phyloP scores from a whole-genome alignment of 2,329 filamentous ascomycete species.

The Diaporthe velutina region DNA sequence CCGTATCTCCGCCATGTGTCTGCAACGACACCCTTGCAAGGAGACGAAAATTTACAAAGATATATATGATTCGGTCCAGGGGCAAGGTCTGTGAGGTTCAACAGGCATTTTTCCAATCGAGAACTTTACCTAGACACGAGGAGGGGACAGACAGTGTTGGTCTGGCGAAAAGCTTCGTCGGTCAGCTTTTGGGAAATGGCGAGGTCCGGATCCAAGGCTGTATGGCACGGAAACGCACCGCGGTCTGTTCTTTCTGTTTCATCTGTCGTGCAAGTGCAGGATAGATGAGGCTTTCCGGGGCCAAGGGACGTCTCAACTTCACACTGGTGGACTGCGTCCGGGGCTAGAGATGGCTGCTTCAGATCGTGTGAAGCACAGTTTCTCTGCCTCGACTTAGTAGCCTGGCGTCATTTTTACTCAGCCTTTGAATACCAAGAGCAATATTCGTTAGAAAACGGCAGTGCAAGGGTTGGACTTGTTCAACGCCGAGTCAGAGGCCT shows the following conservation, averaged over 20 bases:
- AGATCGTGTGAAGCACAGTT: neutral
- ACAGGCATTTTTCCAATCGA: neutral
- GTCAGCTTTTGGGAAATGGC: neutral
- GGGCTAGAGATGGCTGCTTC: neutral
- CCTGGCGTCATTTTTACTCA: neutral
- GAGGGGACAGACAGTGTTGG: neutral
- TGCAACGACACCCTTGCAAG: constrained; percentile 1
- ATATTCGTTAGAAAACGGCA: neutral
- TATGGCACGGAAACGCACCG: neutral
- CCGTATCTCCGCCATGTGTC: neutral
- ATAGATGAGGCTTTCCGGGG: neutral
- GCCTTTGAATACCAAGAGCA: neutral
- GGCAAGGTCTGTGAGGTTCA: neutral
- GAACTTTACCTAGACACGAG: neutral
- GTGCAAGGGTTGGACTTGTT: neutral
- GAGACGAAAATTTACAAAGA: neutral
- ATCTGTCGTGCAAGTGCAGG: constrained; percentile 6
- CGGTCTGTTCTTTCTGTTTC: constrained; percentile 12
- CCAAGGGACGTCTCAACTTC: neutral
- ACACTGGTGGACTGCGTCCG: neutral
- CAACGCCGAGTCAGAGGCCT: constrained; percentile 3
- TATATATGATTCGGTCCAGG: neutral
- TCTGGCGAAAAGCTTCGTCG: constrained; percentile 1
- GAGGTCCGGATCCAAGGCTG: neutral
- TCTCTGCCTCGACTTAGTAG: neutral